phyloP scores from a whole-genome alignment of 345 rosid species.

The Pugionium cornutum region DNA sequence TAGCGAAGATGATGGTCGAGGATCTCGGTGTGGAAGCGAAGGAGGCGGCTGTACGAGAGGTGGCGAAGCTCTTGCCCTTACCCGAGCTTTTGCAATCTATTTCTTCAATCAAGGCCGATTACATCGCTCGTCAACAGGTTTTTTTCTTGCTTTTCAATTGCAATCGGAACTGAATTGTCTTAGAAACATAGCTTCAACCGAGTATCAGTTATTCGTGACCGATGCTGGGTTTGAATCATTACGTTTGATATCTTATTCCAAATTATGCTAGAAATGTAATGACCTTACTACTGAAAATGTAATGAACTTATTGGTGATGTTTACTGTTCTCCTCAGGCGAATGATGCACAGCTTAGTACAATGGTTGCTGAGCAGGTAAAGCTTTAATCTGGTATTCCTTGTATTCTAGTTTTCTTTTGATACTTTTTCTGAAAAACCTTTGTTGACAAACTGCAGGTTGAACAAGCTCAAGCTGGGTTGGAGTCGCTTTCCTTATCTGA shows the following conservation, averaged over 20 bases:
- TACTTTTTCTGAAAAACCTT: background rate
- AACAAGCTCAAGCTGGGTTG: constrained; percentile 83
- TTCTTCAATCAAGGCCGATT: constrained; percentile 86
- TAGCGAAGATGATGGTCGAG: constrained; percentile 72
- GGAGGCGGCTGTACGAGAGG: constrained; percentile 98
- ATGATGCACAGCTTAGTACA: constrained; percentile 98
- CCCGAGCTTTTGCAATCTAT: constrained; percentile 89
- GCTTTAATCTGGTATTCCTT: background rate
- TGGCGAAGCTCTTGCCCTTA: constrained; percentile 86
- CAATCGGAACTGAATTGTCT: constrained; percentile 17
- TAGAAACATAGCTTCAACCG: background rate
- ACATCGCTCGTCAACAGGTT: constrained; percentile 96
- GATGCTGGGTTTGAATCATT: constrained; percentile 17
- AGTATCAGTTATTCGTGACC: constrained; percentile 3
- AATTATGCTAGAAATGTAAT: background rate
- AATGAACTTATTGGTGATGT: constrained; percentile 2
- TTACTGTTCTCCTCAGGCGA: constrained; percentile 55
- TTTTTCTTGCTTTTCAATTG: background rate
- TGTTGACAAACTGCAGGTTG: constrained; percentile 59
- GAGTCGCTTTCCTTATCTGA: constrained; percentile 73
- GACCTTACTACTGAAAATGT: background rate
- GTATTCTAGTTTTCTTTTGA: background rate
- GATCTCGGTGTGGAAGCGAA: constrained; percentile 99
- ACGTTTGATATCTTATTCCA: constrained; percentile 5
- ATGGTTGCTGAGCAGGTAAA: constrained; percentile 98